Conservation (phyloP, 2,329 filamentous ascomycete genomes). For the Alternaria viburni region DNA sequence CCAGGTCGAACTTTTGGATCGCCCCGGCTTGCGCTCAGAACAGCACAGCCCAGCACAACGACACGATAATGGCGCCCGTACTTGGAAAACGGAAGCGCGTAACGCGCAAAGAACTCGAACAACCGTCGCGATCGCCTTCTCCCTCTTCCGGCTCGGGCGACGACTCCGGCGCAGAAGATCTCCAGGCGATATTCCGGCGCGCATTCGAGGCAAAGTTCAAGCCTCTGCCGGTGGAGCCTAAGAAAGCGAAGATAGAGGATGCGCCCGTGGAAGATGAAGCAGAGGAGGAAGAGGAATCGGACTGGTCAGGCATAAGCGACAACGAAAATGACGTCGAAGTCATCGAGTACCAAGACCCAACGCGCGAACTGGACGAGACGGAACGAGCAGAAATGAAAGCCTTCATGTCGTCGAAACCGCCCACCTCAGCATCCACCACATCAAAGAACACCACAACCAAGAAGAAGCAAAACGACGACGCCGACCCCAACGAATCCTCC, state of each 20-base stretch:
- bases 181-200: conserved; percentile 77
- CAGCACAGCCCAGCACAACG: neutral
- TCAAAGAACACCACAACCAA: conserved; percentile 21
- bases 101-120: conserved; percentile 39
- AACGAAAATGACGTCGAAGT: conserved; percentile 52
- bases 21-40: neutral
- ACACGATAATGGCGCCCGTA: conserved; percentile 43
- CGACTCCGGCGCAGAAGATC: conserved; percentile 56
- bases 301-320: conserved; percentile 67
- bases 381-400: conserved; percentile 72
- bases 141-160: conserved; percentile 33
- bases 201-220: conserved; percentile 90
- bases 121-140: conserved; percentile 35
- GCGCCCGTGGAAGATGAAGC: conserved; percentile 36
- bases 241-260: conserved; percentile 34
- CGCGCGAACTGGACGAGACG: conserved; percentile 22
- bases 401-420: conserved; percentile 71
- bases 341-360: conserved; percentile 49
- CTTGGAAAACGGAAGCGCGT: conserved; percentile 56
- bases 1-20: conserved; percentile 9
- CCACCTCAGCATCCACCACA: conserved; percentile 43
- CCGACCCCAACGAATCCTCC: conserved; percentile 63
- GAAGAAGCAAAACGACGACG: conserved; percentile 27
- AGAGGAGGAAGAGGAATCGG: conserved; percentile 51
- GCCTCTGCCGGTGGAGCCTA: conserved; percentile 62